Conservation (phyloP, 768 basidiomycete species). For the Mycena rebaudengoi region DNA sequence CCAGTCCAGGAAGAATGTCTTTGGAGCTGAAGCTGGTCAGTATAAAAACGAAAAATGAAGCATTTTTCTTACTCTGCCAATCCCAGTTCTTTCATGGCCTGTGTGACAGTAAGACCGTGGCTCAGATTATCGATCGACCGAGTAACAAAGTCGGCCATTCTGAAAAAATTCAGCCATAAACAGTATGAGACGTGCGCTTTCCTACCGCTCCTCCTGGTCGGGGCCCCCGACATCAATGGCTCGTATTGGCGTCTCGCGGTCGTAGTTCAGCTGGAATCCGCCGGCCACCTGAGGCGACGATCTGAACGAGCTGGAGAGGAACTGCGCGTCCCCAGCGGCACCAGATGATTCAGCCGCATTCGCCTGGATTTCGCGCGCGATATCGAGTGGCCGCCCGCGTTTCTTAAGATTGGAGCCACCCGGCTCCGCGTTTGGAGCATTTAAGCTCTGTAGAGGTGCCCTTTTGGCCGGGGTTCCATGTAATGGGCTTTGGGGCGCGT, state of each 20-base stretch:
- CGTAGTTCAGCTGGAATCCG: constrained; percentile 59
- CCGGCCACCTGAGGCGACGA: constrained; percentile 27
- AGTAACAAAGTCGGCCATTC: constrained; percentile 71
- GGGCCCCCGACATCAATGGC: constrained; percentile 65
- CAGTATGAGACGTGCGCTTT: background rate
- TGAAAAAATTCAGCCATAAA: constrained; percentile 30
- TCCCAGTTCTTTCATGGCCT: constrained; percentile 61
- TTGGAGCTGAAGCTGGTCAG: constrained; percentile 44
- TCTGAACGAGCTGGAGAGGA: constrained; percentile 28
- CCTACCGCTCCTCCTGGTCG: constrained; percentile 62
- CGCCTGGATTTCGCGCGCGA: constrained; percentile 19
- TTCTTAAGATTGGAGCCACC: constrained; percentile 21
- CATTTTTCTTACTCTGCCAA: constrained; percentile 54
- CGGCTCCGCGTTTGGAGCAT: constrained; percentile 4
- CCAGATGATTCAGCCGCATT: background rate
- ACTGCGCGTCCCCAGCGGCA: constrained; percentile 25
- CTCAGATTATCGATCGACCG: constrained; percentile 65
- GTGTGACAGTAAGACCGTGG: constrained; percentile 59
- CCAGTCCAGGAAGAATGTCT: constrained; percentile 72
- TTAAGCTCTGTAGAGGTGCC: constrained; percentile 1
- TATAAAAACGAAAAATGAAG: background rate
- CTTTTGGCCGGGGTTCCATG: background rate
- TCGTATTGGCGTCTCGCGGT: constrained; percentile 55
- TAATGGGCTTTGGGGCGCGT: background rate
- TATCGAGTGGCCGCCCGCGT: constrained; percentile 14